Base-by-base conservation (phyloP, 306 rosid species). In the Canavalia ensiformis region DNA sequence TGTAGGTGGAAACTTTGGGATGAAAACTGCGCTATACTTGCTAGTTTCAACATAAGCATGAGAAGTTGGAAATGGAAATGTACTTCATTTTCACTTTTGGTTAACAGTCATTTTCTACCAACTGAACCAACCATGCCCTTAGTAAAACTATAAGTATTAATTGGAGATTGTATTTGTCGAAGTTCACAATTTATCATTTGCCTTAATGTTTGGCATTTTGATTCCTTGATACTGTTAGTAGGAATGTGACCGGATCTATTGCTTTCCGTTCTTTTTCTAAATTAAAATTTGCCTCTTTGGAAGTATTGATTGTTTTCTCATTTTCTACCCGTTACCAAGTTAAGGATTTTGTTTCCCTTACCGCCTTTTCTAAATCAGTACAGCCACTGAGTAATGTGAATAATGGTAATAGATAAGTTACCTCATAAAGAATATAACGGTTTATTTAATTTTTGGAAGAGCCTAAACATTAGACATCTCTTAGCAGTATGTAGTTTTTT, bases 31-130 rank as follows among this genome's bases (percentile, higher is more conserved):
- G 18, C 34, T 68, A 25, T 74, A 79, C 87, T 74, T 39, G 84
- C 68, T 84, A 66, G 62, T 75, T 58, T 79, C 8, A 57, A 58
- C 45, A 13, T 41, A 41, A 39, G 29, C 57, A 68, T 50, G 73
- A 76, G 54, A 57, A 74, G 60, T 28, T 79, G 74, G 73, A 74
- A 57, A 74, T n/a, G n/a, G 81, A 79, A 67, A 47, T 73, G 45
- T 39, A 68, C 52, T 67, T 79, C 35, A 4, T 79, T 84, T 79
- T 74, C 47, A 10, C 28, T 60, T 9, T 84, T 79, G 87, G 49
- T 84, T n/a, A 39, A 74, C 74, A 41, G 11, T 79, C 77, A 28
- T 67, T 84, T 84, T 79, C 81, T 35, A 12, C 49, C 80, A 71
- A 72, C 80, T 83, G 4, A 28, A 37, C 55, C 75, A 60, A 46